Percentiles rank a stretch among this genome's conserved stretches.
Evolutionary conservation across 495 filamentous ascomycete genomes (phyloP).

Genomic region (Bryoglossum gracile): DNA sequence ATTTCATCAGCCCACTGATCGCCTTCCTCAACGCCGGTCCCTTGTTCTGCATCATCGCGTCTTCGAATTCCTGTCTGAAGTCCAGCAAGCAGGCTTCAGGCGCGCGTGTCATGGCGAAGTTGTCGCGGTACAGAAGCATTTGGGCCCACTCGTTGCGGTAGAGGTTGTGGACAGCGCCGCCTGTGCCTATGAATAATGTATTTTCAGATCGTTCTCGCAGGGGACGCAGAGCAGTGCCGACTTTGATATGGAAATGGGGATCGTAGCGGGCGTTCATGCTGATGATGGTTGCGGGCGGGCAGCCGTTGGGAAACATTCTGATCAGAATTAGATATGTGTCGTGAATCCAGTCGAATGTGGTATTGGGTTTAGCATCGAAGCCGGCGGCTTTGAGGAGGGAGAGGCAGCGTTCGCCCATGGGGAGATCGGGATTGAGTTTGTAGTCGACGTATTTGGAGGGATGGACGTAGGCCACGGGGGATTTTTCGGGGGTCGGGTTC

Average conservation of each 20-base stretch:
- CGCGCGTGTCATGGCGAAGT: constrained; percentile 49
- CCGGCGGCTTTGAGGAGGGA: constrained; percentile 35
- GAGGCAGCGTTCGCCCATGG: constrained; percentile 38
- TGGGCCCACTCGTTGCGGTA: constrained; percentile 55
- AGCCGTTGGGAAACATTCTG: constrained; percentile 51
- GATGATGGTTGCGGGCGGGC: constrained; percentile 52
- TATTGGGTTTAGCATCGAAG: constrained; percentile 43
- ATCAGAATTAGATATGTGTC: constrained; percentile 57
- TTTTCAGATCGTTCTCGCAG: constrained; percentile 37
- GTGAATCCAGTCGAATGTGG: constrained; percentile 56
- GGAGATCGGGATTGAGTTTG: constrained; percentile 46
- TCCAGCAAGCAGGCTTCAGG: constrained; percentile 50
- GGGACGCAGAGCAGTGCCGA: constrained; percentile 44
- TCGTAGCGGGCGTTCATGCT: constrained; percentile 52
- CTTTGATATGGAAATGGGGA: constrained; percentile 51
- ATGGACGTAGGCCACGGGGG: constrained; percentile 51
- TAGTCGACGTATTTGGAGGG: constrained; percentile 52
- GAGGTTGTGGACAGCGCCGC: constrained; percentile 57
- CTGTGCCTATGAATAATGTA: constrained; percentile 52
- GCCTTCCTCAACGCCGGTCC: constrained; percentile 41
- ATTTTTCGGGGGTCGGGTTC: constrained; percentile 48
- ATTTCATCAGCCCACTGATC: constrained; percentile 52
- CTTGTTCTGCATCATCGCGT: constrained; percentile 37
- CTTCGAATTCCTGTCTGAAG: constrained; percentile 53
- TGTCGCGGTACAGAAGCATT: constrained; percentile 52